Evolutionary conservation across 768 basidiomycete species (phyloP), one percentile per base, ranked within the genome.

Genomic region (Russula emetica): DNA sequence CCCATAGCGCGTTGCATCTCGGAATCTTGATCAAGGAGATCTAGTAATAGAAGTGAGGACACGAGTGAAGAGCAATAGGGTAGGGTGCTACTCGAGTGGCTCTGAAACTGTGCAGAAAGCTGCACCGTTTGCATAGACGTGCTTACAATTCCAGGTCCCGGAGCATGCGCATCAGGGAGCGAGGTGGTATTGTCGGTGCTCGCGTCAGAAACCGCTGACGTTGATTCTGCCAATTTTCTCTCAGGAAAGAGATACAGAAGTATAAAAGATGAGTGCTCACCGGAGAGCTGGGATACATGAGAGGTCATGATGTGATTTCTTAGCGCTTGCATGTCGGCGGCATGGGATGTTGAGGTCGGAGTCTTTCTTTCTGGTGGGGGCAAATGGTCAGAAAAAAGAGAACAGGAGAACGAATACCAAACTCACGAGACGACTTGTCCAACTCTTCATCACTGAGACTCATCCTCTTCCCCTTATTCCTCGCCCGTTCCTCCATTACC

Each of bases 21-120:
- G 0, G 68, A 67, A 40, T 69, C 68, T 20, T 67, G 59, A 34
- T 69, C 68, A n/a, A 69, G 62, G n/a, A 69, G 68, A 57, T 69
- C 68, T 69, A 52, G 28, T 38, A 47, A 24, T 2, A 11, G 38
- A 50, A 5, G 53, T 60, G 3, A 57, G 54, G 13, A 28, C 20
- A 49, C 18, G 30, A 34, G 26, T 11, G 55, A 38, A 18, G 26
- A 9, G 30, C 20, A 24, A 30, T 16, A 13, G 18, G 22, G 38
- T 22, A 22, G 30, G 32, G 26, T 3, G 60, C 18, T 57, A 69
- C 68, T 67, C 36, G 68, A 69, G 16, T 60, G 52, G 34, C 62
- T 64, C 34, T 67, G 68, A 22, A 63, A 50, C 22, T 67, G 61
- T 13, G 57, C 49, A 44, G 68, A 63, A 51, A 69, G 63, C n/a